Evolutionary conservation across 257 asterid genomes (phyloP).

Genomic region (Gynochthodes officinalis): DNA sequence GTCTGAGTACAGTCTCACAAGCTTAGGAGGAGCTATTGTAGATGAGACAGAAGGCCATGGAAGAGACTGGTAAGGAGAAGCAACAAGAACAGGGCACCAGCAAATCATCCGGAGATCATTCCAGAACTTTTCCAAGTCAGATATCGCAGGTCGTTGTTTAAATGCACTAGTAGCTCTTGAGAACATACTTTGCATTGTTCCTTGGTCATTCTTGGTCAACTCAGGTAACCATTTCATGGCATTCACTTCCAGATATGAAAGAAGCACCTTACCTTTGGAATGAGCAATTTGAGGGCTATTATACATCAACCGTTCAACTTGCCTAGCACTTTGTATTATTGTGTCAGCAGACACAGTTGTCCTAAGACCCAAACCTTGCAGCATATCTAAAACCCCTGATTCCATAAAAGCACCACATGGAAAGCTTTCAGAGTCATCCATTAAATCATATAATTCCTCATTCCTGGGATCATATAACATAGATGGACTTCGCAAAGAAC

Average conservation of each 20-base stretch:
- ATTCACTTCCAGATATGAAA: conserved; percentile 86
- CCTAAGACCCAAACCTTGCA: conserved; percentile 89
- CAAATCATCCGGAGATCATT: conserved; percentile 80
- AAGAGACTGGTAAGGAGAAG: conserved; percentile 64
- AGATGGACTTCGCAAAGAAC: conserved; percentile 62
- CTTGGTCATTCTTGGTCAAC: conserved; percentile 44
- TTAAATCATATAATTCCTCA: conserved; percentile 79
- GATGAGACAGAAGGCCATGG: conserved; percentile 94
- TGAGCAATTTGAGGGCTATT: conserved; percentile 57
- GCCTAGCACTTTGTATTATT: conserved; percentile 76
- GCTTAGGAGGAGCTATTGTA: conserved; percentile 92
- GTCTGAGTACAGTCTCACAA: conserved; percentile 70
- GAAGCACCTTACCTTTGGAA: conserved; percentile 78
- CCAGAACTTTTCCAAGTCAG: conserved; percentile 87
- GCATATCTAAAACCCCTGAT: conserved; percentile 66
- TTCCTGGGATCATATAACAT: conserved; percentile 82
- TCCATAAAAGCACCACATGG: conserved; percentile 68
- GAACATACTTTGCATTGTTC: conserved; percentile 61
- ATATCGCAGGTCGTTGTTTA: conserved; percentile 57
- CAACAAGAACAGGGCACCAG: conserved; percentile 91
- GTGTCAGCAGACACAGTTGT: conserved; percentile 76
- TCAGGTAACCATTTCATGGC: conserved; percentile 82
- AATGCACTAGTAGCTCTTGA: conserved; percentile 64
- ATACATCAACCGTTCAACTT: conserved; percentile 65
- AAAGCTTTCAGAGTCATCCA: conserved; percentile 78